Conservation (phyloP, 345 rosid genomes). For the Acer saccharum region DNA sequence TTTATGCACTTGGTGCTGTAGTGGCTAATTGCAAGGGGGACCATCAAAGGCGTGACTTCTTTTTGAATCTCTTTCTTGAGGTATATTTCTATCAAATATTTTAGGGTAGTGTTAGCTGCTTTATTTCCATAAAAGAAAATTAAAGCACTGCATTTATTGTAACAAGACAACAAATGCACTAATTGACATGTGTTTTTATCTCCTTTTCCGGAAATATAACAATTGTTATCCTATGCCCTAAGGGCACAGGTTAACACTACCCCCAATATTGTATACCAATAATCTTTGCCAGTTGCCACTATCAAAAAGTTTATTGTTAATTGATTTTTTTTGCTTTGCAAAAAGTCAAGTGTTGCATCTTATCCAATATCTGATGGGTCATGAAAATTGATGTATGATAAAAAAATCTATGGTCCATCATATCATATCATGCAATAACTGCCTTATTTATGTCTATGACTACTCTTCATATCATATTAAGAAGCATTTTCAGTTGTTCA, state of each 20-base stretch:
- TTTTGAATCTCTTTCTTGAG: conserved; percentile 65
- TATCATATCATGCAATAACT: not conserved
- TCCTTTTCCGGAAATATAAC: no score
- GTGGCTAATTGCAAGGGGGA: conserved; percentile 59
- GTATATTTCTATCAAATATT: conserved; percentile 25
- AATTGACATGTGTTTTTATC: no score
- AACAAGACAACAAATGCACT: no score
- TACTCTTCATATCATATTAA: not conserved
- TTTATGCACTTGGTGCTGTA: conserved; percentile 76
- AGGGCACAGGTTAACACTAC: not conserved
- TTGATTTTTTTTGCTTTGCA: not conserved
- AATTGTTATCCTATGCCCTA: no score
- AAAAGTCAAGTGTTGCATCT: not conserved
- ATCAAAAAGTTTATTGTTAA: not conserved
- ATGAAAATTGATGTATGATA: not conserved
- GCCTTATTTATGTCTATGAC: not conserved
- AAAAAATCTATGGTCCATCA: not conserved
- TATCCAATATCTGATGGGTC: not conserved
- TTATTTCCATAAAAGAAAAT: no score
- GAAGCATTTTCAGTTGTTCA: not conserved
- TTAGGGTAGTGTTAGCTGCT: no score
- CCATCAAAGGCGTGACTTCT: conserved; percentile 49
- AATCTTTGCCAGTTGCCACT: not conserved
- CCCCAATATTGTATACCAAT: not conserved
- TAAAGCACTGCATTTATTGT: no score